Base-by-base conservation (phyloP, 768 basidiomycete species). In the Mycena albidolilacea region DNA sequence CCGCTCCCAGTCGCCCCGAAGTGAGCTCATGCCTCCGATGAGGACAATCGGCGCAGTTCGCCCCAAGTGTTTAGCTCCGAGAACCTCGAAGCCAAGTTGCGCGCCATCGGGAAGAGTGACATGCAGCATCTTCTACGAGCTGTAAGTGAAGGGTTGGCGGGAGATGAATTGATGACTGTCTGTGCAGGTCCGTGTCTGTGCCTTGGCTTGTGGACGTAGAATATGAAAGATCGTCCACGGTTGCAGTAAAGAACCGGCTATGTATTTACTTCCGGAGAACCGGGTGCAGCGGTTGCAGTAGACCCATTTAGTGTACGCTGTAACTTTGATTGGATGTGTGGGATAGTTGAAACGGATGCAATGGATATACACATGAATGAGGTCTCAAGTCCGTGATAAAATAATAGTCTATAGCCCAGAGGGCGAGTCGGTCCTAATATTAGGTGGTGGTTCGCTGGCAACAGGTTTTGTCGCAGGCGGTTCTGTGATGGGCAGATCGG, bases 101-200 rank as follows among this genome's bases (percentile, higher is more conserved):
- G 87, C 84, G n/a, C 87, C 87, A 74, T 87, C 86, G 21, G 82
- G 79, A 48, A 86, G 82, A 41, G 30, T 37, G 19, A 62, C 50
- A 35, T 63, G 68, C 1, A 64, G 64, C 72, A 73, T 73, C 48
- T 48, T 37, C n/a, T n/a, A n/a, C n/a, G n/a, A n/a, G 11, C 30
- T 7, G 35, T 58, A 30, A 12, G 39, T n/a, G n/a, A 37, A 38
- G 7, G 10, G 9, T 8, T 1, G 15, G 48, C n/a, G 19, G n/a
- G 48, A 50, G n/a, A n/a, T 19, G 48, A 7, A 43, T 43, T 2
- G 48, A n/a, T 15, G 48, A 50, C 6, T n/a, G 19, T 46, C 19
- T 30, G 52, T 30, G 30, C 30, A 30, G 30, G 30, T 30, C 30
- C 30, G 52, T 54, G 23, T 5, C 21, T 54, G 52, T 54, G 10